Conservation (phyloP, 1,139 yeast species). For the Blastobotrys malaysiensis region DNA sequence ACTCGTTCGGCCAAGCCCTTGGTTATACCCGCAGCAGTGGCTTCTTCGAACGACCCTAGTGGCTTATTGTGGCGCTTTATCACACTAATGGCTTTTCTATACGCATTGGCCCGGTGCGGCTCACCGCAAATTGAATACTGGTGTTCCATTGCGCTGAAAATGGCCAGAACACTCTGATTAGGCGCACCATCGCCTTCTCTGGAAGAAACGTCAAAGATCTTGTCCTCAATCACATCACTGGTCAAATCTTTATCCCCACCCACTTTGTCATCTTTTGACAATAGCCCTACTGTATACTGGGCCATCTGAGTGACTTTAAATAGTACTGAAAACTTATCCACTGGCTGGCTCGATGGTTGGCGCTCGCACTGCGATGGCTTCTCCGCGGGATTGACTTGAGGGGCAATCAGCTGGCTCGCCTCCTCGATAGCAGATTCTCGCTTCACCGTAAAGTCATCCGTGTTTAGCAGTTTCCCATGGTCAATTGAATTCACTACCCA, state of each 20-base stretch:
- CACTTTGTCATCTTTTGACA: background rate
- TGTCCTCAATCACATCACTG: background rate
- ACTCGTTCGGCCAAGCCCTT: constrained; percentile 44
- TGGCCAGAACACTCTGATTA: background rate
- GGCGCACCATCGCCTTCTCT: background rate
- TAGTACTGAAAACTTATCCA: background rate
- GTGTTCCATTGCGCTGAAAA: background rate
- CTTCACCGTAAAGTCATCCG: background rate
- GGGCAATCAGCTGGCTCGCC: background rate
- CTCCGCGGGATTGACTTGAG: background rate
- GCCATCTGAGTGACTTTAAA: background rate
- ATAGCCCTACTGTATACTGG: background rate
- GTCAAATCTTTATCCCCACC: background rate
- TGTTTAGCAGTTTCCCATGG: background rate
- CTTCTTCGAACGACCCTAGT: constrained; percentile 38
- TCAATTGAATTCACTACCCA: background rate
- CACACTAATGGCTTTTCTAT: constrained; percentile 43
- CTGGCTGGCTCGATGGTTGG: background rate
- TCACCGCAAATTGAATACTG: constrained; percentile 4
- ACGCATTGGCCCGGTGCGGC: constrained; percentile 39
- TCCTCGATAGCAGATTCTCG: background rate
- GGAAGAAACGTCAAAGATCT: background rate
- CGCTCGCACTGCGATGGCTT: background rate
- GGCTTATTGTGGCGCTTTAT: constrained; percentile 30
- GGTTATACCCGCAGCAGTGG: constrained; percentile 44